Conservation (phyloP, 108 stramenopile genomes). For the Stephanodiscus triporus region DNA sequence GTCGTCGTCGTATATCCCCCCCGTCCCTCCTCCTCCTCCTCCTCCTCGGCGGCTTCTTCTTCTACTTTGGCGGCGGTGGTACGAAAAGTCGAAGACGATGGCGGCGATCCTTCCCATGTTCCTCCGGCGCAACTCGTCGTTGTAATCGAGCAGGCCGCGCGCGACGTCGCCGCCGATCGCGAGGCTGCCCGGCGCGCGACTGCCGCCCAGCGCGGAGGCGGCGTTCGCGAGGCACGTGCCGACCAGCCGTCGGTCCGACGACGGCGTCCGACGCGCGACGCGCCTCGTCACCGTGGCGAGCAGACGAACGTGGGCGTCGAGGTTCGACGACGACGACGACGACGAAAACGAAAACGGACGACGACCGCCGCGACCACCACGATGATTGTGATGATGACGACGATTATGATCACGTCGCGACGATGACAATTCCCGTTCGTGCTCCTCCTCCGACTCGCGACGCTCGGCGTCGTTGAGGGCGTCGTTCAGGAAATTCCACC, state of each 20-base stretch:
- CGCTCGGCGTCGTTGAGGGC: conserved; percentile 82
- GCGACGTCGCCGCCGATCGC: conserved; percentile 39
- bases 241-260: conserved; percentile 58
- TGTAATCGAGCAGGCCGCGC: conserved; percentile 56
- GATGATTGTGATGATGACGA: not conserved
- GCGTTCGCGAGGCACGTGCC: conserved; percentile 71
- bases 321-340: conserved; percentile 20
- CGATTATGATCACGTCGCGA: too few relatives aligned
- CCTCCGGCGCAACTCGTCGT: conserved; percentile 73
- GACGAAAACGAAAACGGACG: too few relatives aligned
- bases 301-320: conserved; percentile 63
- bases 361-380: too few relatives aligned
- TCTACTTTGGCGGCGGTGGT: conserved; percentile 34
- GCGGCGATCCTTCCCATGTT: conserved; percentile 82
- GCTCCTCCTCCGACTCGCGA: conserved; percentile 31
- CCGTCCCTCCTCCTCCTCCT: not conserved
- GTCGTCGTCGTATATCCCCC: not conserved
- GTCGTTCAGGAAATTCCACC: conserved; percentile 85
- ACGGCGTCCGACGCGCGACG: conserved; percentile 69
- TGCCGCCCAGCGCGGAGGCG: too few relatives aligned
- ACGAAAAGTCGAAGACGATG: conserved; percentile 68
- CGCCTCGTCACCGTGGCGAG: conserved; percentile 71
- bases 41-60: too few relatives aligned
- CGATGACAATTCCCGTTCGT: too few relatives aligned
- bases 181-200: too few relatives aligned